Evolutionary conservation across 176 grass and related monocot genomes (phyloP), one percentile per base, ranked within the genome.

Genomic region (Ananas comosus): DNA sequence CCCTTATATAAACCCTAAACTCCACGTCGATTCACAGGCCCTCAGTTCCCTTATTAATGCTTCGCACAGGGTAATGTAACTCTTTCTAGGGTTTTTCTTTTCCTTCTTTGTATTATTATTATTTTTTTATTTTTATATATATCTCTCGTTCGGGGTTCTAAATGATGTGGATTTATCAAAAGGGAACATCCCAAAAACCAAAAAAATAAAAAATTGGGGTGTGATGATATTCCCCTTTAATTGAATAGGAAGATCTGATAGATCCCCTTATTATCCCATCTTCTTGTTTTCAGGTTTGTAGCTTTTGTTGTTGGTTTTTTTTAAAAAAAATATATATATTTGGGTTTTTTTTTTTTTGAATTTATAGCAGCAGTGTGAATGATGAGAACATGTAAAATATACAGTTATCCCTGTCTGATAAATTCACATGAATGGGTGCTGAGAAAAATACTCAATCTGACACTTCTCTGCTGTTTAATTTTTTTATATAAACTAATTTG

Each of bases 341-440:
- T 19, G 13, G 10, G 0, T 18, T 3, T 2, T 0, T 22, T 4
- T 14, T 4, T 23, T 23, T 23, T 23, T 23, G 22, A 23, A 23
- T 22, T 27, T 53, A 0, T 65, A 10, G 0, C 29, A 7, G 22
- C 12, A 16, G 10, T 82, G 88, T 87, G 84, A 16, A 80, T 91
- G 88, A 87, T 82, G 88, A 91, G 64, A 87, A 52, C 14, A 82
- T 13, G 67, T 81, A 48, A 64, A 67, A 72, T 79, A 70, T 80
- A 82, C 84, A 91, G 88, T 91, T 91, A 87, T 91, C 84, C 88
- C 85, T 91, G 88, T 87, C 88, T 87, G 79, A 91, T 76, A 65
- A 68, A 54, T 18, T 72, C 0, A 10, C 12, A 77, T 74, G 88
- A 83, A 67, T 74, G 88, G 88, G 69, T 91, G 88, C 85, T 91